These are phyloP conservation scores for Candida pseudocylindracea DNA, from an alignment of 1,139 yeast genomes.

Conservation along the genomic window DNA sequence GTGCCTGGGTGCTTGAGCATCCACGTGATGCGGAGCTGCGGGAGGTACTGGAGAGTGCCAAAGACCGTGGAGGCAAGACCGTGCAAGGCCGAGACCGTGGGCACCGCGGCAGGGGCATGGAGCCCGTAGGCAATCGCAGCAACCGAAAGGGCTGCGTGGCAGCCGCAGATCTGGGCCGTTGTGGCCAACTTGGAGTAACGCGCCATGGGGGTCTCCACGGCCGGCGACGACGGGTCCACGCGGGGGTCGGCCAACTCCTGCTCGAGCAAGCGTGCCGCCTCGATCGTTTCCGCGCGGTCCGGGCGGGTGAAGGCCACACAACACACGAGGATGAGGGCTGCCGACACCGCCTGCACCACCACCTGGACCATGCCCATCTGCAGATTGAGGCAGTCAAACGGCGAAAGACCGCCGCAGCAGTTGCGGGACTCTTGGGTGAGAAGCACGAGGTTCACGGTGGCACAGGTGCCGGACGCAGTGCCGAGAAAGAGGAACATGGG, in stretches of 20 bases:
- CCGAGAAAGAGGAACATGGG: slow-evolving; percentile 56
- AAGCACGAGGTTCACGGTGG: slow-evolving; percentile 44
- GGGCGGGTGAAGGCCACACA: slow-evolving; percentile 24
- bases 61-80: slow-evolving; percentile 42
- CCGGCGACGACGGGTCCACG: slow-evolving; percentile 13
- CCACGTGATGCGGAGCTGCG: slow-evolving; percentile 59
- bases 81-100: slow-evolving; percentile 29
- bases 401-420: slow-evolving; percentile 25
- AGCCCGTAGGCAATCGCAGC: too few relatives aligned
- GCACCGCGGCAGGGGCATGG: slow-evolving; percentile 4
- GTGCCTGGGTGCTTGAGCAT: slow-evolving; percentile 59
- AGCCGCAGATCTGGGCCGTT: too few relatives aligned
- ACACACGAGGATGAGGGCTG: slow-evolving; percentile 31
- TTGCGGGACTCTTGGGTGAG: slow-evolving; percentile 30
- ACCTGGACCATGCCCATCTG: slow-evolving; percentile 54
- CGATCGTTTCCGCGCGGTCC: slow-evolving; percentile 22
- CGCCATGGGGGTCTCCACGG: slow-evolving; percentile 13
- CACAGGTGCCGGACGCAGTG: slow-evolving; percentile 47
- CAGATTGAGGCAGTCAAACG: slow-evolving; percentile 46
- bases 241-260: slow-evolving; percentile 17
- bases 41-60: slow-evolving; percentile 55
- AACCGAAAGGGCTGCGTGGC: too few relatives aligned
- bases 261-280: slow-evolving; percentile 19
- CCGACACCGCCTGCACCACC: slow-evolving; percentile 43
- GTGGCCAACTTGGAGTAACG: slow-evolving; percentile 4